Evolutionary conservation across 2,329 filamentous ascomycete genomes (phyloP).

Genomic region (Anisogramma anomala): DNA sequence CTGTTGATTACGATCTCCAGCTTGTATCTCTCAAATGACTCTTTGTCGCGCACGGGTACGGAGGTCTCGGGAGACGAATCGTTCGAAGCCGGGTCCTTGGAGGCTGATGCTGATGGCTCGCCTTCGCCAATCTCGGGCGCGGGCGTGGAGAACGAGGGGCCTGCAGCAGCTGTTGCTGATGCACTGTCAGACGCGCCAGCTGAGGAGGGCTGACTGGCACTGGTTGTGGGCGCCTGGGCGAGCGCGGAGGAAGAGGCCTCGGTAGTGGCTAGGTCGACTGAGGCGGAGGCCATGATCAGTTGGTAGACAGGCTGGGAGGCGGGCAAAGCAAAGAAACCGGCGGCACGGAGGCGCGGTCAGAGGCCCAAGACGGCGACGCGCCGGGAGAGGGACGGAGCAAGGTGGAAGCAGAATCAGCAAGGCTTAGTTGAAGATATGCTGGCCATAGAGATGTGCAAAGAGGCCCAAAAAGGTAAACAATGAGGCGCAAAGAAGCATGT

Average conservation of each 20-base stretch:
- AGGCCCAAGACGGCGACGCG: slow-evolving; percentile 12
- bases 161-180: not conserved
- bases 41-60: slow-evolving; percentile 38
- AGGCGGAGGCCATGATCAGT: slow-evolving; percentile 14
- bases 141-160: slow-evolving; percentile 23
- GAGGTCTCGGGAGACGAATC: slow-evolving; percentile 15
- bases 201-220: slow-evolving; percentile 7
- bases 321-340: not conserved
- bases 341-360: too few species aligned
- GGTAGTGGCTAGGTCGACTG: slow-evolving; percentile 2
- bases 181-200: slow-evolving; percentile 4
- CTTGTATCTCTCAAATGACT: slow-evolving; percentile 41
- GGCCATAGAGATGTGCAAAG: not conserved
- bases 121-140: slow-evolving; percentile 19
- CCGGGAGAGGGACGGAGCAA: slow-evolving; percentile 5
- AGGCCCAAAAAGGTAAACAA: slow-evolving; percentile 3
- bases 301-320: not conserved
- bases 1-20: slow-evolving; percentile 43
- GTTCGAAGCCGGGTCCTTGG: slow-evolving; percentile 19
- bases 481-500: slow-evolving; percentile 7
- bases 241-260: slow-evolving; percentile 3
- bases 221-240: slow-evolving; percentile 3
- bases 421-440: not conserved
- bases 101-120: slow-evolving; percentile 6
- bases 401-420: not conserved